Percentiles rank a stretch among this genome's conserved stretches.
Evolutionary conservation across 495 filamentous ascomycete genomes (phyloP).

Genomic region (Oidiodendron maius): DNA sequence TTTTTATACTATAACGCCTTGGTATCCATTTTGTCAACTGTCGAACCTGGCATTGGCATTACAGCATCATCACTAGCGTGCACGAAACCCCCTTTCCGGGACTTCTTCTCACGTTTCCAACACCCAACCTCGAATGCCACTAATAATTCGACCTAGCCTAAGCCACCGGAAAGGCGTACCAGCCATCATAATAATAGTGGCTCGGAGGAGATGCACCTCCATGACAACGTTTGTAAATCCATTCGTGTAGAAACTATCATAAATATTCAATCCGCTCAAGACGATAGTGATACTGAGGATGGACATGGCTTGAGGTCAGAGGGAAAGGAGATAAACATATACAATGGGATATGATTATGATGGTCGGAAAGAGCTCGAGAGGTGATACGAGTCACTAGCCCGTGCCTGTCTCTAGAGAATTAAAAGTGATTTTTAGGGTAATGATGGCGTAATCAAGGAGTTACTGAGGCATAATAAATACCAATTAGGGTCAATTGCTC

Average conservation of each 20-base stretch:
- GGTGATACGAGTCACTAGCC: too few relatives aligned
- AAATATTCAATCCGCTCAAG: neutral
- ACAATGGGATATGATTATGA: too few relatives aligned
- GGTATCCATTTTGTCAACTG: constrained; percentile 24
- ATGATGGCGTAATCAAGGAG: too few relatives aligned
- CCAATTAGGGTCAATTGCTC: too few relatives aligned
- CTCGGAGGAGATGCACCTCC: neutral
- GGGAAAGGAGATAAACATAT: too few relatives aligned
- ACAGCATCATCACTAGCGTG: constrained; percentile 31
- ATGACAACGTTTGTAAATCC: neutral
- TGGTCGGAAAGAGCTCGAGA: too few relatives aligned
- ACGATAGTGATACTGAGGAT: too few relatives aligned
- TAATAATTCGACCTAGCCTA: neutral
- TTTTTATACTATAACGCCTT: constrained; percentile 24
- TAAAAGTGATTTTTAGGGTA: too few relatives aligned
- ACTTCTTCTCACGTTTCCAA: neutral
- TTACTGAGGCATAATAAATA: too few relatives aligned
- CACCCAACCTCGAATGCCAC: neutral
- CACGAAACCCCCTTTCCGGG: constrained; percentile 28
- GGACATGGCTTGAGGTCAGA: too few relatives aligned
- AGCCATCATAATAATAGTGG: neutral
- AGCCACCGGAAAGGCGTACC: neutral
- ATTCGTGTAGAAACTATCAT: neutral
- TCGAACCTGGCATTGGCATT: constrained; percentile 32
- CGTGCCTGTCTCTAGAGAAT: too few relatives aligned